Evolutionary conservation across 2,329 filamentous ascomycete species (phyloP), one percentile per base, ranked within the genome.

Genomic region (Botrytis galanthina): DNA sequence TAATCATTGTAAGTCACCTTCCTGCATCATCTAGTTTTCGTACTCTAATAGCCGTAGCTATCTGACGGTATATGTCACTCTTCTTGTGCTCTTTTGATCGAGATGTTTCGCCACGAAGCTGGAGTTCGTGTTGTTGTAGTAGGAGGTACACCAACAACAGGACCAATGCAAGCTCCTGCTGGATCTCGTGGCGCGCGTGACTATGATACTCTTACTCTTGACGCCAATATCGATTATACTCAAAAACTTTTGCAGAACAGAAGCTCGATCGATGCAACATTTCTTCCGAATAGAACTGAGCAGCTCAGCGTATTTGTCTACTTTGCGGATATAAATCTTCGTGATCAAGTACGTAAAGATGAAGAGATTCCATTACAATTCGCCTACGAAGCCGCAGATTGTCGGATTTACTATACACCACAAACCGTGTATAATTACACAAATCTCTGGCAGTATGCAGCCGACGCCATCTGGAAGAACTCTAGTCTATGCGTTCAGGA

Each of bases 1-100:
- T 86, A 29, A 75, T 84, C 29, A 76, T 86, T 44, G 78, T 77
- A 73, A 74, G 77, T 74, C 29, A 48, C 77, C 35, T 66, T 7
- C 6, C 14, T 8, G 22, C 9, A 29, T 14, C 12, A 0, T 12
- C 2, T 32, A 51, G 54, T 35, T 22, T 35, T 39, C 46, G 29
- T 16, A n/a, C 26, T 42, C 44, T 35, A 80, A 83, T 72, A 81
- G 83, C 84, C 78, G 22, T 42, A 76, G 29, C 82, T 90, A n/a
- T 85, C 86, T 70, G 88, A 90, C 77, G 88, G 88, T 48, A 84
- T 86, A 76, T 90, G 88, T 79, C 86, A 86, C 35, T 89, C 87
- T 0, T 87, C 87, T 4, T 90, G 88, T 81, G 85, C 87, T 5
- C 82, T 89, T 6, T 88, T 89, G 75, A 84, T 84, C 18, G 86